phyloP scores from a whole-genome alignment of 176 grass and related monocot species.

The Eragrostis nindensis region DNA sequence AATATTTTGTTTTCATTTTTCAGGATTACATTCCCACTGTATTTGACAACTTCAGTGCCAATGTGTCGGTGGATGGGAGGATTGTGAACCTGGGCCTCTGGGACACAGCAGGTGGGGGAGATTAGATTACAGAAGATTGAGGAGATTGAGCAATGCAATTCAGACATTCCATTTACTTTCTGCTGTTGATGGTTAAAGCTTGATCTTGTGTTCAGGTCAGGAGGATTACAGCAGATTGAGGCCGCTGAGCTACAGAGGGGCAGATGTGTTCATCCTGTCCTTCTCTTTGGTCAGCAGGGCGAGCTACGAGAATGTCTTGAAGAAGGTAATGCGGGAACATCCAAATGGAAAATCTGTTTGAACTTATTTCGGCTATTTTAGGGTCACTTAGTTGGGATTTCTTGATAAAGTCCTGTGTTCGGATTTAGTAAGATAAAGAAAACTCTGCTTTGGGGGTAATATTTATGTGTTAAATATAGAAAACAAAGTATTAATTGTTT shows the following conservation, averaged over 20 bases:
- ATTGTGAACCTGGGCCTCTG: slow-evolving; percentile 50
- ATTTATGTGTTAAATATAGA: background rate
- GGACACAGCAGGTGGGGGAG: slow-evolving; percentile 49
- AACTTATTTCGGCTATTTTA: background rate
- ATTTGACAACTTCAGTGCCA: slow-evolving; percentile 58
- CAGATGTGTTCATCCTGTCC: slow-evolving; percentile 36
- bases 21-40: slow-evolving; percentile 61
- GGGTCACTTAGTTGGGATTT: no score
- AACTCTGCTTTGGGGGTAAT: background rate
- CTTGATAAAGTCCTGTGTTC: background rate
- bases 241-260: slow-evolving; percentile 26
- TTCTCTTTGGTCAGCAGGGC: slow-evolving; percentile 33
- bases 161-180: background rate
- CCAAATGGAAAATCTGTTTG: background rate
- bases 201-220: slow-evolving; percentile 8
- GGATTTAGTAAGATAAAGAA: background rate
- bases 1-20: background rate
- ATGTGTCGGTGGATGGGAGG: slow-evolving; percentile 48
- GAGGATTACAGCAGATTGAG: slow-evolving; percentile 34
- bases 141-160: background rate
- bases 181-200: background rate
- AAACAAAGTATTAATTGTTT: background rate
- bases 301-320: slow-evolving; percentile 41
- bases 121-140: background rate
- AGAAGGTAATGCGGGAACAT: slow-evolving; percentile 23